Conservation (phyloP, 2,329 filamentous ascomycete genomes). For the Ceratocystis cubensis region DNA sequence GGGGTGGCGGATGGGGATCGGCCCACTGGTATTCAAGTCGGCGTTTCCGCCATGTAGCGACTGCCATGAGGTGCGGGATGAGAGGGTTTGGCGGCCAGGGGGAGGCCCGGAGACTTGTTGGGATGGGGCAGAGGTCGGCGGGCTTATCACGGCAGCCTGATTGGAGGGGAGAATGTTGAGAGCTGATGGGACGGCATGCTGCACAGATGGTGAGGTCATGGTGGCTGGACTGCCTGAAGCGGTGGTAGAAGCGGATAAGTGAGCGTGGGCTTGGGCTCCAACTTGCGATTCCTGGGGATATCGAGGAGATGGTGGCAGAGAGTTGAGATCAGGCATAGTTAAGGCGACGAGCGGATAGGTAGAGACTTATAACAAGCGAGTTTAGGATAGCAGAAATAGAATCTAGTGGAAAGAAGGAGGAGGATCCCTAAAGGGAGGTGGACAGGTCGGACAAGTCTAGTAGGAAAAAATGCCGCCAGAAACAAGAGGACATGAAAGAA, state of each 20-base stretch:
- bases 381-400: neutral
- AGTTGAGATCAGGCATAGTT: conserved; percentile 44
- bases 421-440: neutral
- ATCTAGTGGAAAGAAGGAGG: neutral
- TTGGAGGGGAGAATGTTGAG: conserved; percentile 48
- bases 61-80: conserved; percentile 17
- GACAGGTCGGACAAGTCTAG: neutral
- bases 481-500: neutral
- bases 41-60: conserved; percentile 22
- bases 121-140: conserved; percentile 28
- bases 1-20: conserved; percentile 72
- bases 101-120: conserved; percentile 24
- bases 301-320: conserved; percentile 39
- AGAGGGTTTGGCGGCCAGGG: conserved; percentile 20
- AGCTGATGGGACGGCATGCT: conserved; percentile 23
- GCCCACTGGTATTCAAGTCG: conserved; percentile 31
- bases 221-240: conserved; percentile 28
- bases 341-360: neutral
- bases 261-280: conserved; percentile 30
- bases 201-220: conserved; percentile 31
- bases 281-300: conserved; percentile 28
- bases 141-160: conserved; percentile 34
- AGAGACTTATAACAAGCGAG: neutral
- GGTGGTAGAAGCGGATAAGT: neutral
- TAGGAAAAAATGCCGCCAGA: neutral